phyloP scores from a whole-genome alignment of 2,329 filamentous ascomycete species.

The Arthrinium phaeospermum region DNA sequence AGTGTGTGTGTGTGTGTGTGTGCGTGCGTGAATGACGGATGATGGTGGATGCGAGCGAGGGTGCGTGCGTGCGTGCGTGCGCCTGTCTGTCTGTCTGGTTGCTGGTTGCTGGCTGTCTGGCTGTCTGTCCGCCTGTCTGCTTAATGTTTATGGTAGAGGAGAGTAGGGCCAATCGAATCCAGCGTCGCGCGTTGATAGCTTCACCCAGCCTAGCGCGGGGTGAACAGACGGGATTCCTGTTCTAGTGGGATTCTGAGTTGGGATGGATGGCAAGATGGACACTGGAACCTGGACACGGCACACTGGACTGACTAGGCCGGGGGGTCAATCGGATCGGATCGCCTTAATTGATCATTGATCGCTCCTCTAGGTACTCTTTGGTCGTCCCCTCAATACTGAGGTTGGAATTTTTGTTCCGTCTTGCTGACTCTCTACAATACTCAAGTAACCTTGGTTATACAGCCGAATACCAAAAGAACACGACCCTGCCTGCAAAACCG shows the following conservation, averaged over 20 bases:
- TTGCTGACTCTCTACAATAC: too few species aligned
- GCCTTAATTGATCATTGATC: not conserved
- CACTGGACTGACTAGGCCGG: not conserved
- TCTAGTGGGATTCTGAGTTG: not conserved
- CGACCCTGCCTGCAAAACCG: too few species aligned
- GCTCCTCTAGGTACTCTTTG: too few species aligned
- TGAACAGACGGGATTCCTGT: not conserved
- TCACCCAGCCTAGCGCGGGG: constrained; percentile 4
- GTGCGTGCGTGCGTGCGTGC: not conserved
- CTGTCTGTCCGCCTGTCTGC: not conserved
- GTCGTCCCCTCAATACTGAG: too few species aligned
- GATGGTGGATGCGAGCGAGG: not conserved
- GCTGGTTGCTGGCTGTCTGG: not conserved
- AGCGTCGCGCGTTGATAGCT: constrained; percentile 7
- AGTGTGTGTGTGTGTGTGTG: not conserved
- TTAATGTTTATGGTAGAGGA: constrained; percentile 7
- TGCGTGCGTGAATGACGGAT: not conserved
- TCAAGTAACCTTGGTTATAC: not conserved
- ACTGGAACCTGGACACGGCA: not conserved
- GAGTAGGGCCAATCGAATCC: not conserved
- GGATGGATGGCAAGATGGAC: not conserved
- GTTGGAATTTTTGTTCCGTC: too few species aligned
- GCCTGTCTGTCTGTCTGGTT: not conserved
- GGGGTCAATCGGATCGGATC: not conserved
- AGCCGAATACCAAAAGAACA: too few species aligned